phyloP scores from a whole-genome alignment of 108 stramenopile genomes.

The Nannochloropsis gaditana region DNA sequence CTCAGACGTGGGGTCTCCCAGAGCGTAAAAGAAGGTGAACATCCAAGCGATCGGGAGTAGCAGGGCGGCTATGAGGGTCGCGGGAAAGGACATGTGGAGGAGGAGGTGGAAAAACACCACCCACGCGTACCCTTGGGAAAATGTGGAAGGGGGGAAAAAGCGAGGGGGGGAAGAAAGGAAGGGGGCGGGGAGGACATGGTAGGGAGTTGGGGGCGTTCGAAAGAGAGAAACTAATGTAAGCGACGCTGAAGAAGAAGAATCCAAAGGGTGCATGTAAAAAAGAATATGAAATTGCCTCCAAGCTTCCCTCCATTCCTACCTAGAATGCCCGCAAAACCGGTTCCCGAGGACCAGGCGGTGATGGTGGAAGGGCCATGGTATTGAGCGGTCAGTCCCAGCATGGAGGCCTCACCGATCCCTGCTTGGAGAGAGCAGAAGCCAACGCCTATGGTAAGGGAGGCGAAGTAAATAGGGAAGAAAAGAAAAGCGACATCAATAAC shows the following conservation, averaged over 20 bases:
- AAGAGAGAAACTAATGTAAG: neutral
- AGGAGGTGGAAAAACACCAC: constrained; percentile 31
- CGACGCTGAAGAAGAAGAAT: neutral
- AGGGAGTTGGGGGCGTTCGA: too few relatives aligned
- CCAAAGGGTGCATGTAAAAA: neutral
- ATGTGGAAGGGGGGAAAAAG: neutral
- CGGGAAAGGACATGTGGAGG: constrained; percentile 30
- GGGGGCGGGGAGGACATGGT: neutral
- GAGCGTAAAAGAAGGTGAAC: constrained; percentile 40
- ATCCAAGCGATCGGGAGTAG: constrained; percentile 27
- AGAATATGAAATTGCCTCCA: neutral
- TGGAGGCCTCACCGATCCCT: constrained; percentile 74
- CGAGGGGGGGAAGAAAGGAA: neutral
- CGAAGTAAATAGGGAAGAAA: too few relatives aligned
- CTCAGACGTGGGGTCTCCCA: constrained; percentile 27
- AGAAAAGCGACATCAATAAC: too few relatives aligned
- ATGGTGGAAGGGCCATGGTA: constrained; percentile 42
- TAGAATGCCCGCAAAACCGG: constrained; percentile 59
- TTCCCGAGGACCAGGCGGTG: constrained; percentile 59
- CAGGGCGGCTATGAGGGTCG: constrained; percentile 47
- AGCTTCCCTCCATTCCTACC: constrained; percentile 27
- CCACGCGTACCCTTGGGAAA: constrained; percentile 30
- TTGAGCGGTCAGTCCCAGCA: constrained; percentile 65
- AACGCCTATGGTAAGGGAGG: constrained; percentile 59
- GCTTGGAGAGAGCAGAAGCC: constrained; percentile 60